A percentile compares a stretch with the other conserved stretches of the same genome.
These are phyloP conservation scores for Globisporangium paroecandrum DNA, from an alignment of 352 stramenopile genomes.

Conservation along the genomic window DNA sequence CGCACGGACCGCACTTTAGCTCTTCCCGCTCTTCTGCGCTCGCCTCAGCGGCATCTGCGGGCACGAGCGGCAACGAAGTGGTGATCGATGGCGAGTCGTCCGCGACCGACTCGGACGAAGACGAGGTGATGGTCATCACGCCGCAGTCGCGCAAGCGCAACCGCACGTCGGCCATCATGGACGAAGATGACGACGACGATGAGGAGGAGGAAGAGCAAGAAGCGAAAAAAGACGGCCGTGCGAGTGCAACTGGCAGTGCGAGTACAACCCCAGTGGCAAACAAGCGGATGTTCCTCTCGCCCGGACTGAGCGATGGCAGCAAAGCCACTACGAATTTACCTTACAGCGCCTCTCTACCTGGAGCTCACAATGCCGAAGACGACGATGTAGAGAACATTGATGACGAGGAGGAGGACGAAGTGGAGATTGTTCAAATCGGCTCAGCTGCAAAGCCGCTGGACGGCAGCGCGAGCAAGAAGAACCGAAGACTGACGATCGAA, in stretches of 20 bases:
- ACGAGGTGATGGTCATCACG: slow-evolving; percentile 51
- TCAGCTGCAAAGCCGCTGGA: slow-evolving; percentile 19
- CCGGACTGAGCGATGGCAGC: neutral
- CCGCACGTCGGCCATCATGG: slow-evolving; percentile 47
- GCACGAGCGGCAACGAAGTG: slow-evolving; percentile 39
- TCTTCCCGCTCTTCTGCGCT: neutral
- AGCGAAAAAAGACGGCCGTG: neutral
- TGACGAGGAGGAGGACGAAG: slow-evolving; percentile 47
- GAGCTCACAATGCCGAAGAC: neutral
- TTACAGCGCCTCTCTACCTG: neutral
- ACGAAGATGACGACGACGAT: slow-evolving; percentile 52
- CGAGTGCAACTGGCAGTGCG: neutral
- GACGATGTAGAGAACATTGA: slow-evolving; percentile 6
- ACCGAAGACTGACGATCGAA: slow-evolving; percentile 36
- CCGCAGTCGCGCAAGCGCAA: slow-evolving; percentile 58
- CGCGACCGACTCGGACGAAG: slow-evolving; percentile 45
- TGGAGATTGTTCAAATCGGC: slow-evolving; percentile 45
- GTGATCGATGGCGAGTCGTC: slow-evolving; percentile 70
- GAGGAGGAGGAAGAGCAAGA: slow-evolving; percentile 6
- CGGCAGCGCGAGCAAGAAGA: slow-evolving; percentile 27
- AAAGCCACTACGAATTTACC: neutral
- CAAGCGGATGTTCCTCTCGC: slow-evolving; percentile 2
- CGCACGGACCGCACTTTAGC: neutral
- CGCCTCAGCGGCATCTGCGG: neutral
- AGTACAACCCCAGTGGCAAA: neutral